A percentile compares a stretch with the other conserved stretches of the same genome.
Evolutionary conservation across 2,329 filamentous ascomycete genomes (phyloP).

Genomic region (Mollisiaceae sp.): DNA sequence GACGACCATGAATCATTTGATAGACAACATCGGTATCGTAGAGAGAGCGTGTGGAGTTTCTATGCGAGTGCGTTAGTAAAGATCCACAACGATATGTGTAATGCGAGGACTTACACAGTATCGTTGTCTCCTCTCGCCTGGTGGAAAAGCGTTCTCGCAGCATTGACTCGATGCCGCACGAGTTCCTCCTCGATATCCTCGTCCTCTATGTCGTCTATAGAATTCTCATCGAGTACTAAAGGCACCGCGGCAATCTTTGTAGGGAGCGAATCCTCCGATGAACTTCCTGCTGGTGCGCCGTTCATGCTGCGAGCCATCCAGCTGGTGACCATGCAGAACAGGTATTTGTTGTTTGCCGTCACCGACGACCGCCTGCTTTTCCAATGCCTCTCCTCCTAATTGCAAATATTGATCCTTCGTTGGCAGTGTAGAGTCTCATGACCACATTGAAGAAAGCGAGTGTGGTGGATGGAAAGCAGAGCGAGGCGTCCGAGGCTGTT

Average conservation of each 20-base stretch:
- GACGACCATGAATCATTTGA: constrained; percentile 54
- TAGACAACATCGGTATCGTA: constrained; percentile 40
- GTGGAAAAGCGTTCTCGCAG: constrained; percentile 30
- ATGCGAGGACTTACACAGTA: constrained; percentile 31
- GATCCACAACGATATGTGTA: background rate
- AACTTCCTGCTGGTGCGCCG: constrained; percentile 3
- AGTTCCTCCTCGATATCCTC: constrained; percentile 22
- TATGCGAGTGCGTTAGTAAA: constrained; percentile 16
- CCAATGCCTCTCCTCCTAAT: constrained; percentile 7
- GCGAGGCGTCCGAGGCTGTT: background rate
- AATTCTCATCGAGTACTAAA: constrained; percentile 22
- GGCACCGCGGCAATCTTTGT: constrained; percentile 16
- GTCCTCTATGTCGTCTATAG: constrained; percentile 20
- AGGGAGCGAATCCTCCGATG: constrained; percentile 13
- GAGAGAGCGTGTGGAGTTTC: constrained; percentile 41
- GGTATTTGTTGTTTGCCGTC: background rate
- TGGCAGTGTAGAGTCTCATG: constrained; percentile 6
- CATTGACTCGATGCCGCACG: constrained; percentile 12
- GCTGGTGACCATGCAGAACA: background rate
- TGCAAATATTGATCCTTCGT: constrained; percentile 3
- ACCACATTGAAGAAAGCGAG: constrained; percentile 6
- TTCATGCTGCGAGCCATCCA: constrained; percentile 20
- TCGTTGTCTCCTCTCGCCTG: constrained; percentile 30
- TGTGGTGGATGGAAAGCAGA: no score
- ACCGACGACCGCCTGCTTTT: background rate